Base-by-base conservation (phyloP, 371 early-diverging fungal genomes). In the Mortierella sp. region DNA sequence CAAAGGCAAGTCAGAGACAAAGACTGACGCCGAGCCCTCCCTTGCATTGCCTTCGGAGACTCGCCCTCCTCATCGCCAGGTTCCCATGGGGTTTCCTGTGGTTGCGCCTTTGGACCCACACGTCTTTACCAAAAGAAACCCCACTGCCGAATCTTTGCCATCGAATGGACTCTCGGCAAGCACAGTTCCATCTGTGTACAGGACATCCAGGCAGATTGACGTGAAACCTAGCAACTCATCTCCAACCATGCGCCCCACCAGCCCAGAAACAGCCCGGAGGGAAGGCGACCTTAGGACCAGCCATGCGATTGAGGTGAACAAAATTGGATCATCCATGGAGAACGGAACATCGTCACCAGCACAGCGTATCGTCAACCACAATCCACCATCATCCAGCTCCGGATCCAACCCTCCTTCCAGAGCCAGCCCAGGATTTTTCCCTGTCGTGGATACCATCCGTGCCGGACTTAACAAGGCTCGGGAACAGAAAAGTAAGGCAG, bases 21-120 rank as follows among this genome's bases (percentile, higher is more conserved):
- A 66, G 53, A 40, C 41, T 19, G 71, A 71, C 19, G 14, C 53
- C 22, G 77, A 77, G 40, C 39, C 74, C 13, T 55, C 55, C 14
- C 55, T 55, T 31, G 26, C 66, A 55, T 58, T 71, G 47, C 31
- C 58, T 0, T 58, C 68, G 7, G 79, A 71, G 45, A 41, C 71
- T 39, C 71, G 71, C 0, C 71, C 74, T 4, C 73, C 74, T 34
- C 67, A 64, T 29, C 74, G 79, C 29, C 75, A 55, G 13, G 19
- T 71, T 24, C 58, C 70, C 40, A 71, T 79, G 74, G 79, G 71
- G 0, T 79, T 79, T 69, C 71, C 74, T 37, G 79, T 79, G 14
- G 79, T 71, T 61, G 43, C 71, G 0, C 71, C 79, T 13, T 39
- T 74, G 52, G 74, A 74, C 14, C 79, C 71, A 8, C 63, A 68